Base-by-base conservation (phyloP, 805 yeast species). In the Priceomyces carsonii region DNA sequence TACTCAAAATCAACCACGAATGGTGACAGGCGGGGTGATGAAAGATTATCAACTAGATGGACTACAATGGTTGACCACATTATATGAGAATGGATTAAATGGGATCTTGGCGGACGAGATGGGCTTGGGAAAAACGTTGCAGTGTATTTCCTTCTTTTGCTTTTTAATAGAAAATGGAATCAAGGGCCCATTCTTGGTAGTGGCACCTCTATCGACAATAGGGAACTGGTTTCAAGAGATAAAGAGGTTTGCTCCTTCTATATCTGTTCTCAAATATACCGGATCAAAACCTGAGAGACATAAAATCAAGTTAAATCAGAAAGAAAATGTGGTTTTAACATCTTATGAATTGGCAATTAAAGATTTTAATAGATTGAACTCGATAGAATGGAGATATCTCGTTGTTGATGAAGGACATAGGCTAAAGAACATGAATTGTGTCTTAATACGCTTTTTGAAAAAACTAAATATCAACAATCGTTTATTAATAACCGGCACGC, bases 381-480 rank as follows among this genome's bases (percentile, higher is more conserved):
- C 63, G 2, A 60, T 75, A 8, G 60, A 66, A 16, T 90, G 97
- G 96, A 84, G 80, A 41, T 91, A 79, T 53, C 63, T 91, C 35
- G 84, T 90, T 33, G 95, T 91, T 13, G 99, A 91, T 59, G 99
- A 91, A 60, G 99, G 98, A 5, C 99, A 91, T 59, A 69, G 99
- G 25, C 67, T 91, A 47, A 93, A 91, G 53, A 91, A 91, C 55
- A 73, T 81, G 44, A 79, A 90, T 48, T 86, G 95, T 58, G 66
- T 79, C 45, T 67, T 91, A 41, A 82, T 91, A 33, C 73, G 73
- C 35, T 80, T 80, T 41, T 70, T 91, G 46, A 90, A 87, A 50
- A 73, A 71, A 43, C 70, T 87, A 24, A 66, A 74, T 10, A 80
- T 84, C 1, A 69, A 78, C 1, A 91, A 91, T 53, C 67, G 96